phyloP scores from a whole-genome alignment of 257 asterid species.

The Ilex aquifolium region DNA sequence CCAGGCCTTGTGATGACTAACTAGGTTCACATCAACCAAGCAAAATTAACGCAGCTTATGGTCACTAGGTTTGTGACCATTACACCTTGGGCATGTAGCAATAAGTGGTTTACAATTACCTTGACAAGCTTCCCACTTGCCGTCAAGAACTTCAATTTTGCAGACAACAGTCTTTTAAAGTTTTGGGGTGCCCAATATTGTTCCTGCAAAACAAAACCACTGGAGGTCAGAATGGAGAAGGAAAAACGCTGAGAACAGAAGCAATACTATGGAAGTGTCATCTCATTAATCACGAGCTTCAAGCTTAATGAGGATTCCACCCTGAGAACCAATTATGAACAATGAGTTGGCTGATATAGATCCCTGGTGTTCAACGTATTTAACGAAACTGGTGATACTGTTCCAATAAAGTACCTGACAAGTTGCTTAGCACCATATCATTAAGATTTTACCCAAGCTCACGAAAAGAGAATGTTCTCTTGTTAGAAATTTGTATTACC shows the following conservation, averaged over 20 bases:
- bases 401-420: no score
- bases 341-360: no score
- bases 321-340: no score
- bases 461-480: no score
- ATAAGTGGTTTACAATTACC: conserved; percentile 32
- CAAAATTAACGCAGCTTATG: neutral
- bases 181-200: conserved; percentile 94
- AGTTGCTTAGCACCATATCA: no score
- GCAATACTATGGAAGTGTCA: neutral
- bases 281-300: no score
- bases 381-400: neutral
- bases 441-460: no score
- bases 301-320: no score
- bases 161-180: conserved; percentile 83
- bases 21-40: no score
- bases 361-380: no score
- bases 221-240: neutral
- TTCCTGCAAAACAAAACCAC: conserved; percentile 37
- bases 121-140: conserved; percentile 75
- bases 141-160: conserved; percentile 72
- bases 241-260: conserved; percentile 13
- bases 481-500: no score
- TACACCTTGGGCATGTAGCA: conserved; percentile 2
- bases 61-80: neutral
- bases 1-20: neutral